Evolutionary conservation across 2,329 filamentous ascomycete genomes (phyloP).

Genomic region (Fusarium mangiferae): DNA sequence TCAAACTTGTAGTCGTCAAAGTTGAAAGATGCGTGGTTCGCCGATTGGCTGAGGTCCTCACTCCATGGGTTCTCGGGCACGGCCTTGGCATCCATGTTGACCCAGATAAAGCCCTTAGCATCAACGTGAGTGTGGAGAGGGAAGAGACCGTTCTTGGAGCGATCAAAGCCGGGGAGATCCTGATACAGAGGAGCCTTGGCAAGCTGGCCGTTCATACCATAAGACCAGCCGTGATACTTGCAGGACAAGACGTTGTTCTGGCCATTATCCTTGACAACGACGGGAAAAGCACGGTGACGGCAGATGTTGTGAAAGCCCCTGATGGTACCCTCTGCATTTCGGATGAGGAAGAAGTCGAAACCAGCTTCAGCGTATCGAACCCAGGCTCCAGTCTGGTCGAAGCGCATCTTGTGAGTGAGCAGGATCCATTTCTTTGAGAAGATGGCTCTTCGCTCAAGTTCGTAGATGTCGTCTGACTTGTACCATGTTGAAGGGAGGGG

Average conservation of each 20-base stretch:
- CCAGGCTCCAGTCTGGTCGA: constrained; percentile 64
- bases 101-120: constrained; percentile 65
- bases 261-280: constrained; percentile 62
- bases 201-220: constrained; percentile 66
- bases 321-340: constrained; percentile 65
- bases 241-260: constrained; percentile 64
- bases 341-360: constrained; percentile 64
- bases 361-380: constrained; percentile 64
- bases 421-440: constrained; percentile 67
- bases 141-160: constrained; percentile 64
- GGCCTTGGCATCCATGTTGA: constrained; percentile 62
- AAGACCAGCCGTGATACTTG: constrained; percentile 72
- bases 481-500: constrained; percentile 55
- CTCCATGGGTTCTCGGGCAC: constrained; percentile 61
- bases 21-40: constrained; percentile 56
- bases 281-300: constrained; percentile 68
- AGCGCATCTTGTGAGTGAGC: constrained; percentile 62
- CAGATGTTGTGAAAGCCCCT: constrained; percentile 72
- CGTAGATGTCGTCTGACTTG: constrained; percentile 61
- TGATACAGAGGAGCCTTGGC: constrained; percentile 71
- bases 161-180: constrained; percentile 64
- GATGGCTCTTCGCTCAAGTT: constrained; percentile 65
- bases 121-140: constrained; percentile 65
- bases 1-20: constrained; percentile 66
- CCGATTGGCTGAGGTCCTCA: constrained; percentile 56